phyloP scores from a whole-genome alignment of 2,329 filamentous ascomycete species.

The Penicillium capsulatum region DNA sequence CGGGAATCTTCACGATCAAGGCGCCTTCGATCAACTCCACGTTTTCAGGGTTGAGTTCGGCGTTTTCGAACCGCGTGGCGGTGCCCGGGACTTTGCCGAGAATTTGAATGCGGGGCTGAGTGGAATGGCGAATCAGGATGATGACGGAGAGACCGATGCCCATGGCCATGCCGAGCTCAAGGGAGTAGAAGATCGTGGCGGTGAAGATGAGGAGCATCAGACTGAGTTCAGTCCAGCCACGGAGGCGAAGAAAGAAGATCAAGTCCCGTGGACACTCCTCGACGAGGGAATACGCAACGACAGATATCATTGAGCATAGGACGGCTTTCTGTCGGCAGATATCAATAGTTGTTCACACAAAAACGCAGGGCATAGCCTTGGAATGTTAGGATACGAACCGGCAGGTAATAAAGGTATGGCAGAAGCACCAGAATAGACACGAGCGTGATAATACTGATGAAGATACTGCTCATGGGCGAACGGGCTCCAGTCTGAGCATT shows the following conservation, averaged over 20 bases:
- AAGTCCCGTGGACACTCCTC: constrained; percentile 95
- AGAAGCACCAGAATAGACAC: constrained; percentile 76
- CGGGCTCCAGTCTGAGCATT: constrained; percentile 87
- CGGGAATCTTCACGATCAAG: constrained; percentile 94
- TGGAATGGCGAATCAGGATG: constrained; percentile 84
- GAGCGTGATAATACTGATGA: constrained; percentile 77
- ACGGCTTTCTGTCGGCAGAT: constrained; percentile 71
- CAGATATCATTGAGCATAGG: constrained; percentile 87
- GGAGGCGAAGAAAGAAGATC: constrained; percentile 78
- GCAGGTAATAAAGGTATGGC: constrained; percentile 90
- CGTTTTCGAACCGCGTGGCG: constrained; percentile 73
- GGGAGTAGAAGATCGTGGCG: constrained; percentile 89
- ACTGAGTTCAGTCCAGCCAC: constrained; percentile 77
- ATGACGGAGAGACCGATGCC: constrained; percentile 88
- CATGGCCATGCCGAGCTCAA: constrained; percentile 88
- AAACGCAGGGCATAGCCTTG: background rate
- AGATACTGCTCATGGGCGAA: constrained; percentile 88
- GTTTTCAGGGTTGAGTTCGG: constrained; percentile 65
- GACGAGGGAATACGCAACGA: constrained; percentile 89
- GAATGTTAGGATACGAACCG: constrained; percentile 55
- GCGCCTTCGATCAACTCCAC: constrained; percentile 90
- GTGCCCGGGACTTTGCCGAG: constrained; percentile 83
- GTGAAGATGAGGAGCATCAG: constrained; percentile 89
- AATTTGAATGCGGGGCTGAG: constrained; percentile 91
- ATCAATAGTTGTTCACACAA: constrained; percentile 6